Base-by-base conservation (phyloP, 331 rosid genomes). In the Arachis monticola region DNA sequence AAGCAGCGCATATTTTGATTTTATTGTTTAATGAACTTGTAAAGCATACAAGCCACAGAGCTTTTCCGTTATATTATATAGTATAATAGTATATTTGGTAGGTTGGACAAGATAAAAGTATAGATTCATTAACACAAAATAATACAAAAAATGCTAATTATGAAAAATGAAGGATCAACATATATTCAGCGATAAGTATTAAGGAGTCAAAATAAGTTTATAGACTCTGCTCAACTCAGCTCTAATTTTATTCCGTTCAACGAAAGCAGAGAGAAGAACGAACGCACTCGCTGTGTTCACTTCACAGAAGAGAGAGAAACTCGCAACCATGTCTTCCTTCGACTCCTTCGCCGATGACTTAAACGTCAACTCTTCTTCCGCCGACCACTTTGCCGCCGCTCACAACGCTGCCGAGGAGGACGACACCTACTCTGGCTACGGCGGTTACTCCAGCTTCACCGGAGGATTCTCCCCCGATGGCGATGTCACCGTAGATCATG, bases 261-360 rank as follows among this genome's bases (percentile, higher is more conserved):
- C 72, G 73, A 71, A 75, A 69, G 67, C 71, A 70, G 5, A 8
- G 13, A 40, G 3, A 40, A 41, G 10, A 13, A 8, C 41, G 40
- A 13, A 14, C 50, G 64, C 76, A 75, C 78, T 11, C 53, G 7
- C 17, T 6, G 44, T 42, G 5, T 72, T 30, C 40, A 32, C 41
- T 73, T 67, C 22, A 5, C 72, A 9, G 46, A 2, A 74, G 73
- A 77, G 76, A 79, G 70, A 78, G 77, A 75, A 40, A 67, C 77
- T 46, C 76, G 78, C 61, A 10, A 42, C 6, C 40, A 95, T 89
- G 97, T 85, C 97, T 80, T 85, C 99, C 79, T 90, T 92, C 86
- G 97, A 89, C 72, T 79, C 90, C 62, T 94, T 81, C 83, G 71
- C 86, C 76, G 99, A 92, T 2, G 96, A 89, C 41, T 74, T 81